Conservation (phyloP, 202 grass and related monocot species). For the Schoenoplectus tabernaemontani region DNA sequence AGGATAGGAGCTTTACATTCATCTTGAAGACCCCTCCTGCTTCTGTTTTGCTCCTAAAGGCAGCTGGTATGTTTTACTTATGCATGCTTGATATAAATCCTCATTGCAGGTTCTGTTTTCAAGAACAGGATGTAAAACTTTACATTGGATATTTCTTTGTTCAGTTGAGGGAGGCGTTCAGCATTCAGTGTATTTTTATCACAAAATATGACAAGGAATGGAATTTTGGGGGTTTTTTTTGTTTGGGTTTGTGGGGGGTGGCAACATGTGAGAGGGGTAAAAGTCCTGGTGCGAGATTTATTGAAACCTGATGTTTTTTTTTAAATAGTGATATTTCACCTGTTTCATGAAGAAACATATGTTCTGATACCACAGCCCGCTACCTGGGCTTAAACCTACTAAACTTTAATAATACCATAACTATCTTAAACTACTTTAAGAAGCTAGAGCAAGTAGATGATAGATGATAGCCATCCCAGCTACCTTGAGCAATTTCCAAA, state of each 20-base stretch:
- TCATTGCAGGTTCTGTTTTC: background rate
- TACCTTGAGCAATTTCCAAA: too few species aligned
- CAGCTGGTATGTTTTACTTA: slow-evolving; percentile 50
- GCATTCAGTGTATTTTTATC: background rate
- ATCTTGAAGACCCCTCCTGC: slow-evolving; percentile 94
- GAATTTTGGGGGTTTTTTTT: too few species aligned
- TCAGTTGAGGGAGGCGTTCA: background rate
- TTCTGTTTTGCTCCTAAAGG: slow-evolving; percentile 87
- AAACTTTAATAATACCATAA: too few species aligned
- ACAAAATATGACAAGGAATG: background rate
- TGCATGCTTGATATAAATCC: background rate
- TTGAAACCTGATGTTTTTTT: too few species aligned
- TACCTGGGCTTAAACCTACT: too few species aligned
- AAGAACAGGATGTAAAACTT: background rate
- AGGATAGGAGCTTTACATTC: slow-evolving; percentile 99
- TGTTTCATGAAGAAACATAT: too few species aligned
- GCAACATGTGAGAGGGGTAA: background rate
- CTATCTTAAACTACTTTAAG: too few species aligned
- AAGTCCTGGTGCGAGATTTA: background rate
- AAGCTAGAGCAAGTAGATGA: too few species aligned
- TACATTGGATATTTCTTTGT: background rate
- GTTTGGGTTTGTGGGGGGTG: too few species aligned
- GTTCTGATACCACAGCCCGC: too few species aligned
- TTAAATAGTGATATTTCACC: too few species aligned
- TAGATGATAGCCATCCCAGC: too few species aligned